phyloP scores from a whole-genome alignment of 805 yeast genomes.

The Wickerhamiella occidentalis region DNA sequence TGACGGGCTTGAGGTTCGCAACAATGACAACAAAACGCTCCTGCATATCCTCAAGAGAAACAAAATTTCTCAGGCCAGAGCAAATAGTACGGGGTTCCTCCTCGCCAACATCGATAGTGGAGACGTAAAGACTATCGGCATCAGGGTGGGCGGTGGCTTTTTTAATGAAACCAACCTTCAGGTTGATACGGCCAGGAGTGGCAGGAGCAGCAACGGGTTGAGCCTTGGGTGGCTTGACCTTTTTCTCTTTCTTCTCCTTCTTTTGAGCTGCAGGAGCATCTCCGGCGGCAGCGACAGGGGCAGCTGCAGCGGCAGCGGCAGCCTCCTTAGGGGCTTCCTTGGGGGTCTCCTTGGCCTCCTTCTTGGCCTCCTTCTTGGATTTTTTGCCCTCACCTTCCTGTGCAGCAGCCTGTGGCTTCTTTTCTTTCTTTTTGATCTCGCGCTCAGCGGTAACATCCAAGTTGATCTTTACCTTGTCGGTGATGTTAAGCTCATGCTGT shows the following conservation, averaged over 20 bases:
- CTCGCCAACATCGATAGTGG: constrained; percentile 94
- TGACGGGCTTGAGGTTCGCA: constrained; percentile 94
- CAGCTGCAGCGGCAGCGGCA: constrained; percentile 12
- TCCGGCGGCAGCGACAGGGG: constrained; percentile 12
- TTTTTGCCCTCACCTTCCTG: constrained; percentile 14
- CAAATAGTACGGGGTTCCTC: constrained; percentile 96
- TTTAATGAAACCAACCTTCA: constrained; percentile 92
- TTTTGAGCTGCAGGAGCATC: constrained; percentile 14
- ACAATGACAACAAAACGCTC: constrained; percentile 79
- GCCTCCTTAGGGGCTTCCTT: constrained; percentile 21
- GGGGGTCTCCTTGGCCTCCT: constrained; percentile 21
- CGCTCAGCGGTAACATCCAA: constrained; percentile 41
- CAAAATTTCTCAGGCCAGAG: constrained; percentile 85
- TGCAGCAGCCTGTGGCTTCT: constrained; percentile 30
- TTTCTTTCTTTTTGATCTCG: constrained; percentile 44
- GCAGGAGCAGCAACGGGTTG: constrained; percentile 34
- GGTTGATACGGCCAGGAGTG: constrained; percentile 70
- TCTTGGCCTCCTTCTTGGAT: constrained; percentile 27
- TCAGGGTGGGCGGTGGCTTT: constrained; percentile 96
- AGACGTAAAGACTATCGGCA: constrained; percentile 92
- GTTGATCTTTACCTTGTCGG: constrained; percentile 45
- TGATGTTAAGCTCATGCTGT: constrained; percentile 53
- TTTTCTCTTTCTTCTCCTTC: constrained; percentile 25
- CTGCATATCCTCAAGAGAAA: constrained; percentile 91
- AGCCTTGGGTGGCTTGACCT: constrained; percentile 40